Conservation (phyloP, 257 asterid genomes). For the Capsicum chinense region DNA sequence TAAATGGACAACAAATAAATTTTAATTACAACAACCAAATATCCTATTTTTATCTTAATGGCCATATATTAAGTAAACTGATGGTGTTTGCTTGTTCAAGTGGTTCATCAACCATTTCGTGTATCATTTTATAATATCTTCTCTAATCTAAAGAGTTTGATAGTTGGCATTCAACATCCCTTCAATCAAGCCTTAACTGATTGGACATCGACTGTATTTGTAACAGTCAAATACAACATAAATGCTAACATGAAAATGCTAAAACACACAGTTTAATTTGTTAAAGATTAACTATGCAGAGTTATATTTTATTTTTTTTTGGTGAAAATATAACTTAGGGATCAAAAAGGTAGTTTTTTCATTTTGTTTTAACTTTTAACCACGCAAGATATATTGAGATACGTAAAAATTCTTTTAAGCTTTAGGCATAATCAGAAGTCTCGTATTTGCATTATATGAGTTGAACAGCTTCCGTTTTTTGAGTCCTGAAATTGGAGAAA, state of each 20-base stretch:
- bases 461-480: neutral
- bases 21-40: neutral
- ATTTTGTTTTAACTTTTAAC: neutral
- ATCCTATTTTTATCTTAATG: neutral
- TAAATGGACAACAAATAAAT: neutral
- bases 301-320: neutral
- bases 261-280: neutral
- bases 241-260: too few relatives aligned
- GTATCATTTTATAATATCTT: neutral
- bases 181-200: too few relatives aligned
- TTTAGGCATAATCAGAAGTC: neutral
- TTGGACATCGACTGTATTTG: too few relatives aligned
- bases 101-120: constrained; percentile 13
- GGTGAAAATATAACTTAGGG: neutral
- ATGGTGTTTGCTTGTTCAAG: neutral
- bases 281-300: neutral
- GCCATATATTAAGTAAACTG: neutral
- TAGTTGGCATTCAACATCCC: neutral
- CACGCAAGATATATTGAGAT: neutral
- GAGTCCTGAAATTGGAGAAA: neutral
- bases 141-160: neutral
- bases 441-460: neutral
- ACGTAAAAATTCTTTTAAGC: neutral
- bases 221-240: neutral
- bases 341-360: neutral